A percentile compares a stretch with the other conserved stretches of the same genome.
Evolutionary conservation across 140 eudicot genomes (phyloP).

Genomic region (Flaveria floridana): DNA sequence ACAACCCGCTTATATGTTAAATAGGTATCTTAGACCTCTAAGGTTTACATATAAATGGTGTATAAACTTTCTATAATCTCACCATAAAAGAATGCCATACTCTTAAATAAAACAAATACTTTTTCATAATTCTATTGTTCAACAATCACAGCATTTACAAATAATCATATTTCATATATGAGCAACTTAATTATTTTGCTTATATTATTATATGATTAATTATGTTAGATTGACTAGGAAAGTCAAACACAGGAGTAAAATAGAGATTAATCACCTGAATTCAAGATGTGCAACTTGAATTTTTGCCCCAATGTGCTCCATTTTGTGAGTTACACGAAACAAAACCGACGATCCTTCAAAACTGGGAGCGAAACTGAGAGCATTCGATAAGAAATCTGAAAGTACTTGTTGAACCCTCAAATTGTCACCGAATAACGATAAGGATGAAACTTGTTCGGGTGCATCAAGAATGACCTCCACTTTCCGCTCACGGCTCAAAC

Average conservation of each 20-base stretch:
- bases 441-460: slow-evolving; percentile 55
- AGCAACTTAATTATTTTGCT: no score
- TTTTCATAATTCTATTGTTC: no score
- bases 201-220: not conserved
- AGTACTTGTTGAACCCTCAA: slow-evolving; percentile 93
- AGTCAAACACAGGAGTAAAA: not conserved
- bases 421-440: slow-evolving; percentile 66
- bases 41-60: no score
- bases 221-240: not conserved
- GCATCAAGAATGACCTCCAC: slow-evolving; percentile 59
- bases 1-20: slow-evolving; percentile 12
- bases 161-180: no score
- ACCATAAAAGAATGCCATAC: no score
- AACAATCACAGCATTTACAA: no score
- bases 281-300: slow-evolving; percentile 75
- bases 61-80: no score
- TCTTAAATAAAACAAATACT: no score
- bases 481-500: slow-evolving; percentile 58
- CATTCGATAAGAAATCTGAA: slow-evolving; percentile 64
- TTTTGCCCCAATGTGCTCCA: slow-evolving; percentile 60
- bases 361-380: slow-evolving; percentile 63
- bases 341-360: slow-evolving; percentile 62
- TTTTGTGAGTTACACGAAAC: slow-evolving; percentile 52
- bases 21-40: no score
- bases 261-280: slow-evolving; percentile 48